Conservation (phyloP, 495 filamentous ascomycete genomes). For the Platismatia glauca region DNA sequence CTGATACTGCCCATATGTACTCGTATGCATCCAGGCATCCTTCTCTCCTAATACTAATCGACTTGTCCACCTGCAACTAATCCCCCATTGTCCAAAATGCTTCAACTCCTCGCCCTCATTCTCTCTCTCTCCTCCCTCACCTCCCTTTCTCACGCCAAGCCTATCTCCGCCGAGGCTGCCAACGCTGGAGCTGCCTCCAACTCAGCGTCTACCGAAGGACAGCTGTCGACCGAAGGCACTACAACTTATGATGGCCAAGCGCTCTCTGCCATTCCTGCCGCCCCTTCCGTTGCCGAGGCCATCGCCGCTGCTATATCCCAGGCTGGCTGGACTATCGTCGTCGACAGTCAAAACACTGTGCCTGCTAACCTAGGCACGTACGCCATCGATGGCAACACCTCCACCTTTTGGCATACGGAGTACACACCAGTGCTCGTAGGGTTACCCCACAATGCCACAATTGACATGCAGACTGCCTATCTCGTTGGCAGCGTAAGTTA, state of each 20-base stretch:
- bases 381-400: conserved; percentile 18
- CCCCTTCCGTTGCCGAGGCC: conserved; percentile 4
- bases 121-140: conserved; percentile 12
- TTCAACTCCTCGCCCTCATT: conserved; percentile 9
- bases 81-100: conserved; percentile 7
- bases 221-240: conserved; percentile 6
- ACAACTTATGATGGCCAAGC: conserved; percentile 8
- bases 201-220: not conserved
- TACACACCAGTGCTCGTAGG: conserved; percentile 2
- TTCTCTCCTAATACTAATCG: conserved; percentile 10
- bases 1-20: conserved; percentile 4
- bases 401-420: conserved; percentile 20
- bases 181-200: conserved; percentile 13
- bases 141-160: conserved; percentile 12
- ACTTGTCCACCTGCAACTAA: not conserved
- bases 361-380: conserved; percentile 9
- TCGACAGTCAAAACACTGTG: conserved; percentile 14
- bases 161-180: conserved; percentile 18
- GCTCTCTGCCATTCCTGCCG: conserved; percentile 3
- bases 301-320: conserved; percentile 8
- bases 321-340: conserved; percentile 21
- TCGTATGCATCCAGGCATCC: not conserved
- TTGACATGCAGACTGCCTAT: conserved; percentile 15
- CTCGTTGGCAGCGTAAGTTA: conserved; percentile 16
- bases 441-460: conserved; percentile 16